phyloP scores from a whole-genome alignment of 192 early-diverging fungal genomes.

The Coemansia sp. region DNA sequence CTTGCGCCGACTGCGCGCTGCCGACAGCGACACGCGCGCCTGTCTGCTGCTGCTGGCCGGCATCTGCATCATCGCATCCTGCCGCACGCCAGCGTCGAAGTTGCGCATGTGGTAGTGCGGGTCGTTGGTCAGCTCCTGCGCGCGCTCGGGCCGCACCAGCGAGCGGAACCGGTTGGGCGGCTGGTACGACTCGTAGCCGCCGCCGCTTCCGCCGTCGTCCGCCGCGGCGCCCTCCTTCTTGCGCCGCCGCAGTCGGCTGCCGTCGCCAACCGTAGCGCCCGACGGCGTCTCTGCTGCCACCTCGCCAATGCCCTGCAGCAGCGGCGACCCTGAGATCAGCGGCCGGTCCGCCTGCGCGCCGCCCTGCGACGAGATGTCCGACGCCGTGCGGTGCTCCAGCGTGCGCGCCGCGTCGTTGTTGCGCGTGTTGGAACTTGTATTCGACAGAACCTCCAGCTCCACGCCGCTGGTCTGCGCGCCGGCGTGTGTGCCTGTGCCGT shows the following conservation, averaged over 20 bases:
- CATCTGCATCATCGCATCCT: slow-evolving; percentile 20
- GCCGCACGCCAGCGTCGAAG: slow-evolving; percentile 12
- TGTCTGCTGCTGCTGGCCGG: slow-evolving; percentile 20
- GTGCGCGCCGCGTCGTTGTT: slow-evolving; percentile 37
- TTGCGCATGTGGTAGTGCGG: slow-evolving; percentile 15
- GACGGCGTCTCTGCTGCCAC: slow-evolving; percentile 22
- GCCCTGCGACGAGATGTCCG: slow-evolving; percentile 51
- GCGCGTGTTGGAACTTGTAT: slow-evolving; percentile 50
- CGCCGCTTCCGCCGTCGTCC: slow-evolving; percentile 18
- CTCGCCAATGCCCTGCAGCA: slow-evolving; percentile 45
- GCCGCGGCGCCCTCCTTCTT: slow-evolving; percentile 12
- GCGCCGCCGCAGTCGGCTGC: slow-evolving; percentile 29
- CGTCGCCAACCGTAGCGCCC: slow-evolving; percentile 11
- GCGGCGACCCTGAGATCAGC: slow-evolving; percentile 42
- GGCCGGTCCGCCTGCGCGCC: slow-evolving; percentile 40
- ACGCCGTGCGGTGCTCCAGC: slow-evolving; percentile 46
- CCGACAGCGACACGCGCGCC: slow-evolving; percentile 27
- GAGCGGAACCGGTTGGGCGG: slow-evolving; percentile 62
- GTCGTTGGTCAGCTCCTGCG: slow-evolving; percentile 34
- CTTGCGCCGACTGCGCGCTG: slow-evolving; percentile 40
- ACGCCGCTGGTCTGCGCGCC: slow-evolving; percentile 17
- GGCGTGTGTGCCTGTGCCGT: neutral
- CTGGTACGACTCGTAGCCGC: slow-evolving; percentile 35
- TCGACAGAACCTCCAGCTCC: slow-evolving; percentile 51
- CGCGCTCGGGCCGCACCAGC: slow-evolving; percentile 69